phyloP scores from a whole-genome alignment of 2,329 filamentous ascomycete genomes.

The Microascus cirrosus region DNA sequence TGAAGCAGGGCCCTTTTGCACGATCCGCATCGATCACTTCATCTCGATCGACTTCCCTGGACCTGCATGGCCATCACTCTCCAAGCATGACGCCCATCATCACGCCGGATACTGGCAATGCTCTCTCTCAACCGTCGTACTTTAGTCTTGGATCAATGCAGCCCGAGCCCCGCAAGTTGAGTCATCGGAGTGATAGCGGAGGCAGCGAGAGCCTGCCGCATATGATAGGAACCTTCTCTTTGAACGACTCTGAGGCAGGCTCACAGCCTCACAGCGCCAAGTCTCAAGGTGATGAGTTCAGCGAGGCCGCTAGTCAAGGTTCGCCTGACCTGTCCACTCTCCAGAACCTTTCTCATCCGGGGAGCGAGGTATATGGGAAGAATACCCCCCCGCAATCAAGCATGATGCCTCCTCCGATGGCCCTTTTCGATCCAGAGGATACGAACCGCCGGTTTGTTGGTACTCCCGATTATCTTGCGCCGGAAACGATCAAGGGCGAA shows the following conservation, averaged over 20 bases:
- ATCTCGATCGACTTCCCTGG: constrained; percentile 87
- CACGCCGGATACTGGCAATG: constrained; percentile 56
- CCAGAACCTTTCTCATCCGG: constrained; percentile 28
- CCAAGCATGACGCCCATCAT: constrained; percentile 79
- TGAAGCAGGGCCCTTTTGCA: constrained; percentile 86
- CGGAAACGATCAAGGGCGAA: constrained; percentile 89
- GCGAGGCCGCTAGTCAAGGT: constrained; percentile 56
- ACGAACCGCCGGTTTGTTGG: constrained; percentile 89
- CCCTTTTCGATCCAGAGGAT: constrained; percentile 90
- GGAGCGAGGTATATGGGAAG: constrained; percentile 2
- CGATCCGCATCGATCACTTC: constrained; percentile 77
- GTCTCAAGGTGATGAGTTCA: constrained; percentile 63
- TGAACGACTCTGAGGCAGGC: constrained; percentile 47
- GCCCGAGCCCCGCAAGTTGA: constrained; percentile 56
- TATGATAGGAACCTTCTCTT: constrained; percentile 71
- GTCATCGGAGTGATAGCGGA: constrained; percentile 82
- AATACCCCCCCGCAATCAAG: constrained; percentile 30
- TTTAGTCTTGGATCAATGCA: constrained; percentile 59
- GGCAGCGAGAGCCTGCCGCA: constrained; percentile 76
- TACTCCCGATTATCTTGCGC: constrained; percentile 92
- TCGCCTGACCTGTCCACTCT: constrained; percentile 68
- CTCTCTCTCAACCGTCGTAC: constrained; percentile 79
- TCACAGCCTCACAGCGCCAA: constrained; percentile 32
- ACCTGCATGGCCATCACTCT: constrained; percentile 65
- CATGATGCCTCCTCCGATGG: constrained; percentile 86